Evolutionary conservation across 2,329 filamentous ascomycete genomes (phyloP), one percentile per base, ranked within the genome.

Genomic region (Fusarium hainanense): DNA sequence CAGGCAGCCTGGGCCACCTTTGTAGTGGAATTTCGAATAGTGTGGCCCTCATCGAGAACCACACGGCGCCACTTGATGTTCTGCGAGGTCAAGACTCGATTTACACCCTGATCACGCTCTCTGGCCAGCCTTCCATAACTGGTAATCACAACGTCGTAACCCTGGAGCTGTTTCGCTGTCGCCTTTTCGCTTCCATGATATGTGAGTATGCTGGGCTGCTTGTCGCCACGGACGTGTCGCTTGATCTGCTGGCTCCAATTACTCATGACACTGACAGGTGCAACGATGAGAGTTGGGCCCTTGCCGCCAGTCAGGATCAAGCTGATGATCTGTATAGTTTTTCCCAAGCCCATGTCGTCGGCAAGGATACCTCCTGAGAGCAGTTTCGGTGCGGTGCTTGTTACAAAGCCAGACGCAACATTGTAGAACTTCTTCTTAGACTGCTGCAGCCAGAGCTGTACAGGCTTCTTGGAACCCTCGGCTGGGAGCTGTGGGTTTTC

Each of bases 341-440:
- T 97, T 25, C 94, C 94, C 7, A 97, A 81, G 6, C 94, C 94
- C 94, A 97, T 97, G 74, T 97, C 94, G 77, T 97, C 94, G 14
- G 79, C 93, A 11, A 97, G 85, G 51, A 97, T 94, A 32, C 94
- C 94, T 20, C 94, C 94, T 51, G 89, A 92, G 9, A 92, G 88
- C 23, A 97, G 84, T 1, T 82, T 78, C 0, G 93, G 93, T 2
- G 85, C 79, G 4, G 77, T 78, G 0, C 77, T 78, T 11, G 86
- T 89, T 12, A 88, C 86, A 76, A 90, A 94, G 54, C 90, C 90
- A 0, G 79, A 80, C 7, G 77, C 79, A 16, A 79, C 63, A 89
- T 95, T 63, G 90, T 92, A 69, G 93, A 85, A 78, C 92, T 75
- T 74, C 6, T 78, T 78, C 40, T 77, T 78, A 8, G 66, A 27